Evolutionary conservation across 1,139 yeast genomes (phyloP), one percentile per base, ranked within the genome.

Genomic region (Diutina neorugosa): DNA sequence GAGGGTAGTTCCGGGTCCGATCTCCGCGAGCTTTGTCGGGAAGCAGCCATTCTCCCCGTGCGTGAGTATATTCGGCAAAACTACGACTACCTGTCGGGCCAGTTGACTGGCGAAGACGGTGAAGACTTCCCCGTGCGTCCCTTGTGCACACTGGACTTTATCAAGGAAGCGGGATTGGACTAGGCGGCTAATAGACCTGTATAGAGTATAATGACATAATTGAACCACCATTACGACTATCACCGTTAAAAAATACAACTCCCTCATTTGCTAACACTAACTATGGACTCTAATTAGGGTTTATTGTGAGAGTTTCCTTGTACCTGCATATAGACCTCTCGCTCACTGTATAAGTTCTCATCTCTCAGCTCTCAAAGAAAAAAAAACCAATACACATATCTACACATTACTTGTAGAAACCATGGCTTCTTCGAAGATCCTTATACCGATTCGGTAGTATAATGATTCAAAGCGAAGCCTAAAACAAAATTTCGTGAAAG

Each of bases 1-100:
- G 78, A 77, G 16, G 96, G 96, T 1, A 74, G 79, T 64, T 86
- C 96, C 60, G 98, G 98, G 1, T 86, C 96, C 6, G 98, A 93
- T 62, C 75, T 93, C 61, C 84, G 88, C 60, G 98, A 93, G 64
- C 71, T 89, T 53, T 89, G 96, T 64, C 78, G 98, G 56, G 95
- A 89, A 62, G 98, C 98, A 0, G 97, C 96, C 1, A 80, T 91
- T 70, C 78, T 77, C 57, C 90, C 97, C 0, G 91, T 93, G 64
- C 76, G 96, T 60, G 97, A 91, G 64, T 89, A 81, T 63, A 86
- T 91, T 52, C 74, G 81, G 57, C 65, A 63, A 50, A 73, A 74
- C 60, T 70, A 69, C 58, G 68, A 73, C 51, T 69, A 70, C 57
- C 69, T 73, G 54, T 81, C 82, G 11, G 74, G 74, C 58, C 66